Conservation (phyloP, 2,329 filamentous ascomycete genomes). For the Fusarium sp. region DNA sequence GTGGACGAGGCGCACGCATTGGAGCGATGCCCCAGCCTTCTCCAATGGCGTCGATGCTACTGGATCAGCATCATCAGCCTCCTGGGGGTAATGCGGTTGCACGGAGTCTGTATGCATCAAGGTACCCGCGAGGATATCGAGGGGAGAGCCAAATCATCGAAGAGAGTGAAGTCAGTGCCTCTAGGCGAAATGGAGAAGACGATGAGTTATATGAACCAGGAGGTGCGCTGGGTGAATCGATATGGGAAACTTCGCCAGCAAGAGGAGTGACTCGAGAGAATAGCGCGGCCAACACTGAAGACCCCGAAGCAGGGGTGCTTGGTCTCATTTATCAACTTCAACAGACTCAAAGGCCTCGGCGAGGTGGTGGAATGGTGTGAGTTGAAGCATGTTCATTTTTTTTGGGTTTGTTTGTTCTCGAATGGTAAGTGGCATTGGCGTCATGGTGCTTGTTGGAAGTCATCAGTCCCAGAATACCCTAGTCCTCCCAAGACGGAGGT, state of each 20-base stretch:
- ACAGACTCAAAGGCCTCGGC: constrained; percentile 64
- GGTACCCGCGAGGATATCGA: constrained; percentile 58
- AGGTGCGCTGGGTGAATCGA: constrained; percentile 66
- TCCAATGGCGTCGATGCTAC: constrained; percentile 76
- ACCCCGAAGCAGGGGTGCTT: constrained; percentile 65
- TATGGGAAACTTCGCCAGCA: constrained; percentile 68
- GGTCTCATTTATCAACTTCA: constrained; percentile 69
- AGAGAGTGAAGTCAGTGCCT: constrained; percentile 60
- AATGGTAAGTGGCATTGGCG: constrained; percentile 7
- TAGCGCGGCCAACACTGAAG: constrained; percentile 59
- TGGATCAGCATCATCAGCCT: constrained; percentile 82
- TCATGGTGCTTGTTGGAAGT: constrained; percentile 18
- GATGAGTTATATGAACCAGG: constrained; percentile 63
- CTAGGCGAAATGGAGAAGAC: constrained; percentile 62
- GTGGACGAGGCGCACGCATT: constrained; percentile 43
- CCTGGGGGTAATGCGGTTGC: constrained; percentile 58
- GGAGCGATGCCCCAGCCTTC: constrained; percentile 64
- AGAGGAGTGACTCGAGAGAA: constrained; percentile 64
- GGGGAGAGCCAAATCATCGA: constrained; percentile 65
- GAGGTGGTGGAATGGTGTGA: constrained; percentile 54
- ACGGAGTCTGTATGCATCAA: constrained; percentile 60
- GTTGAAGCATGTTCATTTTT: constrained; percentile 8
- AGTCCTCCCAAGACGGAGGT: not conserved
- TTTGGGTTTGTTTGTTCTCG: constrained; percentile 1
- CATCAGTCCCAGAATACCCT: not conserved